phyloP scores from a whole-genome alignment of 495 filamentous ascomycete genomes.

The Neurospora discreta region DNA sequence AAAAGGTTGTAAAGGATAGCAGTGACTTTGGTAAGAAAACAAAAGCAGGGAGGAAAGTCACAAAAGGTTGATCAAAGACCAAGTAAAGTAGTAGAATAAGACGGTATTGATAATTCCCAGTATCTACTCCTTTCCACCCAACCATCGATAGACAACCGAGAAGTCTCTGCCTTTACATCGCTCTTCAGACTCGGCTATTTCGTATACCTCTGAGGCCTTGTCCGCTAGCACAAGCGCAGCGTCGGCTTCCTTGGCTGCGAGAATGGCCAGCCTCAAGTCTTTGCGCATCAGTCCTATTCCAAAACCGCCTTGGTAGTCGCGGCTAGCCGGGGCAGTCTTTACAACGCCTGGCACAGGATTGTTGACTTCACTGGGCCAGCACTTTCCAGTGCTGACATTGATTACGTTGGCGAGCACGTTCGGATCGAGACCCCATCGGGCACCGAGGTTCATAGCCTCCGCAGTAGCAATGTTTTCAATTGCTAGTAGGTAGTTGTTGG shows the following conservation, averaged over 20 bases:
- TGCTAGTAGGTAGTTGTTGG: constrained; percentile 88
- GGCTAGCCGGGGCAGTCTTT: constrained; percentile 55
- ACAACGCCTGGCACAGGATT: constrained; percentile 86
- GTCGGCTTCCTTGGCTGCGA: constrained; percentile 56
- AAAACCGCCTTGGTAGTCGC: constrained; percentile 73
- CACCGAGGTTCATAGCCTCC: constrained; percentile 87
- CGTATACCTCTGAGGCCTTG: constrained; percentile 57
- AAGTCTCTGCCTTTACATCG: constrained; percentile 66
- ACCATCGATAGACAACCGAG: constrained; percentile 71
- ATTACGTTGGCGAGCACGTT: constrained; percentile 69
- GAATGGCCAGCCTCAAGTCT: constrained; percentile 61
- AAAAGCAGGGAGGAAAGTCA: neutral
- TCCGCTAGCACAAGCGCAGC: constrained; percentile 56
- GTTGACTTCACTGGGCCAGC: constrained; percentile 88
- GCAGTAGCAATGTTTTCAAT: constrained; percentile 88
- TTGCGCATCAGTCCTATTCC: constrained; percentile 79
- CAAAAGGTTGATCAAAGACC: neutral
- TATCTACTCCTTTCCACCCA: constrained; percentile 40
- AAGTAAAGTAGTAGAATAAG: neutral
- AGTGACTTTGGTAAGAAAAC: neutral
- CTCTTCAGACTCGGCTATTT: constrained; percentile 45
- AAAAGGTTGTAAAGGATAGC: too few relatives aligned
- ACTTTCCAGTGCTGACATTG: constrained; percentile 75
- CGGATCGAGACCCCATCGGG: constrained; percentile 73
- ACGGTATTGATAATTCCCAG: neutral